phyloP scores from a whole-genome alignment of 305 asterid genomes.

The Fraxinus sp. region DNA sequence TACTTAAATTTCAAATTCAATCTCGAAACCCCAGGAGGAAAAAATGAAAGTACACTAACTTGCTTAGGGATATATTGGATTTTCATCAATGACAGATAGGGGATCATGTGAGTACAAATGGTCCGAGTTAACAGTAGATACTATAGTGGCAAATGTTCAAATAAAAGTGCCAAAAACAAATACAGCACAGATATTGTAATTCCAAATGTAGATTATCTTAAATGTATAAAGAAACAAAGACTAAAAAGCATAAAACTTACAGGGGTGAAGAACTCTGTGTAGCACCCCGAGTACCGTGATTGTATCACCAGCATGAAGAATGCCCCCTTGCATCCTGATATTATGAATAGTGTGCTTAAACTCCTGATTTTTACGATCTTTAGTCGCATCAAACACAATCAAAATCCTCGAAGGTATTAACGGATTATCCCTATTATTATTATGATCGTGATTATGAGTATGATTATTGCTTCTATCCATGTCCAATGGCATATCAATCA shows the following conservation, averaged over 20 bases:
- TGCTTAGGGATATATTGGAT: background rate
- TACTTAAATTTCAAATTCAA: background rate
- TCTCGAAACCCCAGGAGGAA: background rate
- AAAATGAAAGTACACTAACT: background rate
- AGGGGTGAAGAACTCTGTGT: conserved; percentile 65
- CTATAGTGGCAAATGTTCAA: background rate
- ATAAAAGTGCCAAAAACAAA: conserved; percentile 5
- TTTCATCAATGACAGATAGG: background rate
- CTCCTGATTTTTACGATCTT: conserved; percentile 45
- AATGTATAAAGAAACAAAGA: background rate
- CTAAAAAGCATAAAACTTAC: conserved; percentile 34
- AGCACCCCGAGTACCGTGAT: conserved; percentile 60
- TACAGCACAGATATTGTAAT: background rate
- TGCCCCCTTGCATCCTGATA: conserved; percentile 50
- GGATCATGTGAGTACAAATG: background rate
- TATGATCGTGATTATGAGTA: background rate
- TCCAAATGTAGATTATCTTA: background rate
- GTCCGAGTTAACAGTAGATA: background rate
- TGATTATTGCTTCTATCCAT: conserved; percentile 23
- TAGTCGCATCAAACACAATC: conserved; percentile 66
- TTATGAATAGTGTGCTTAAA: conserved; percentile 37
- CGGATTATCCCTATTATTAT: conserved; percentile 10
- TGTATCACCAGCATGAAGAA: conserved; percentile 61
- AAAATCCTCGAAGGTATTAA: conserved; percentile 46
- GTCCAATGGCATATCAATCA: conserved; percentile 15